These are phyloP conservation scores for Polygonum aviculare DNA, from an alignment of 148 eudicot species.

Conservation along the genomic window DNA sequence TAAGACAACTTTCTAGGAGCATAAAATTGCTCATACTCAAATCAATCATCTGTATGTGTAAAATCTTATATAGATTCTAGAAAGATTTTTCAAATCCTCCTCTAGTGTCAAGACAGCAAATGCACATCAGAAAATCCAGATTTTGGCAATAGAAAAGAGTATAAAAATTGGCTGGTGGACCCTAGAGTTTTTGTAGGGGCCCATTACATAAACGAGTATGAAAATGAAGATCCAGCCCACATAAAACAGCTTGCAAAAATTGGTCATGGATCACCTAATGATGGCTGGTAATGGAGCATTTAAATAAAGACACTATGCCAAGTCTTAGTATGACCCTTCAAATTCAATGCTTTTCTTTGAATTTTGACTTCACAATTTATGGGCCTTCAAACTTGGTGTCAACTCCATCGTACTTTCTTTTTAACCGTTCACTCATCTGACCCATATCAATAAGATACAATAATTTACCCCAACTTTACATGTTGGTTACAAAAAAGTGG, in stretches of 20 bases:
- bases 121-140: no score
- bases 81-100: no score
- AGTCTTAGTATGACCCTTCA: neutral
- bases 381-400: neutral
- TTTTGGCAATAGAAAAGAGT: no score
- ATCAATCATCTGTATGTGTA: no score
- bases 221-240: neutral
- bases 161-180: neutral
- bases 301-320: neutral
- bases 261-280: neutral
- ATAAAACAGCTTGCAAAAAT: neutral
- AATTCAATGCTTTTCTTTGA: neutral
- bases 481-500: neutral
- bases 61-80: no score
- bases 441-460: neutral
- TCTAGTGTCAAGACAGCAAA: no score
- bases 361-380: neutral
- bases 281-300: neutral
- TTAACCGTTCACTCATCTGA: neutral
- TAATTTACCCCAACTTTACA: neutral
- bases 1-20: no score
- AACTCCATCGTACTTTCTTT: neutral
- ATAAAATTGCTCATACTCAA: no score
- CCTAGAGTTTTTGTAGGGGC: neutral
- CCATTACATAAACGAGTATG: neutral